Conservation (phyloP, 169 alveolate genomes). For the Plasmodium yoelii region DNA sequence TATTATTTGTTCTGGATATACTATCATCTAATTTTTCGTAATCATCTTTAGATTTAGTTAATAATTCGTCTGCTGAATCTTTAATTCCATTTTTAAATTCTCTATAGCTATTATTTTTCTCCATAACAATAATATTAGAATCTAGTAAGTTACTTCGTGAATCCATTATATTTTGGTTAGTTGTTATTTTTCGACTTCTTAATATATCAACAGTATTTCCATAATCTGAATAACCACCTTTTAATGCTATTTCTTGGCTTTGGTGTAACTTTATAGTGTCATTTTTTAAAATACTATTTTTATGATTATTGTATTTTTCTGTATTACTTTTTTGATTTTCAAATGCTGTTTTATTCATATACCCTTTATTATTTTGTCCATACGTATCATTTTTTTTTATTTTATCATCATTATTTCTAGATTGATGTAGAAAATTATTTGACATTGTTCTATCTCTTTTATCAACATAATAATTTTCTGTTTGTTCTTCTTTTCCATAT, state of each 20-base stretch:
- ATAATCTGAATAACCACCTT: slow-evolving; percentile 8
- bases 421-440: too few species aligned
- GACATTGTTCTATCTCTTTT: too few species aligned
- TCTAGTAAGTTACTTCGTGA: background rate
- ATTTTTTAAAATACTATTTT: background rate
- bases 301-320: background rate
- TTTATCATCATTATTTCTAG: too few species aligned
- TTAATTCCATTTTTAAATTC: slow-evolving; percentile 6
- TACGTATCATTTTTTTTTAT: too few species aligned
- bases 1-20: slow-evolving; percentile 3
- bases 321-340: slow-evolving; percentile 23
- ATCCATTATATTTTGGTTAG: slow-evolving; percentile 22
- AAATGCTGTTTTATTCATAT: background rate
- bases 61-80: slow-evolving; percentile 14
- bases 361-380: background rate
- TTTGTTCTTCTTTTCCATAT: too few species aligned
- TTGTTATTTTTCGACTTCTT: slow-evolving; percentile 1
- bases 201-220: background rate
- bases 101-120: slow-evolving; percentile 19
- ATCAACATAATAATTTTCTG: too few species aligned
- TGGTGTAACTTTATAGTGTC: background rate
- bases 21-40: background rate
- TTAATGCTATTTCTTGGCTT: background rate
- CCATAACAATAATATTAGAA: slow-evolving; percentile 3
- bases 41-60: slow-evolving; percentile 9